Percentiles rank a stretch among this genome's conserved stretches.
Evolutionary conservation across 768 basidiomycete genomes (phyloP).

Genomic region (Calocera viscosa): DNA sequence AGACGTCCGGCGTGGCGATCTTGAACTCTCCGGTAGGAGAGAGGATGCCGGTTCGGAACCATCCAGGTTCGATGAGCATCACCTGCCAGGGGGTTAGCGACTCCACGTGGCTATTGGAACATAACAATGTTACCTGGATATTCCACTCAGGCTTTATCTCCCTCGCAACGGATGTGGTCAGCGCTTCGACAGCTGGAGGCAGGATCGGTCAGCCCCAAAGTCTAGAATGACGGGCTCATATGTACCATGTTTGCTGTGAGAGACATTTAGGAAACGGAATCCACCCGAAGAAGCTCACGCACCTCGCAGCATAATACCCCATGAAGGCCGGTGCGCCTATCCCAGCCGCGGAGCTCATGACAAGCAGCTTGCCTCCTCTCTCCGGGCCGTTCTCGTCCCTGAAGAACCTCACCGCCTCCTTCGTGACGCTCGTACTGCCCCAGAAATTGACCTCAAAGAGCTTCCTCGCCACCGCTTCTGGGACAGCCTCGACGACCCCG

Average conservation of each 20-base stretch:
- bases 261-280: not conserved
- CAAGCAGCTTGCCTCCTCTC: constrained; percentile 10
- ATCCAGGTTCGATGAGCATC: not conserved
- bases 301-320: constrained; percentile 4
- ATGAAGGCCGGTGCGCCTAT: not conserved
- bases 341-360: not conserved
- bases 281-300: not conserved
- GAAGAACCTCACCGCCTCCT: constrained; percentile 16
- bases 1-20: not conserved
- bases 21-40: not conserved
- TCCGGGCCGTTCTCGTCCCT: not conserved
- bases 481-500: constrained; percentile 31
- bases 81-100: not conserved
- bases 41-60: not conserved
- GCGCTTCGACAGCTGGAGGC: not conserved
- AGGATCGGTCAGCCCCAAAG: not conserved
- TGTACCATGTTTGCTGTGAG: not conserved
- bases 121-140: not conserved
- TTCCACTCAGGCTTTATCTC: constrained; percentile 3
- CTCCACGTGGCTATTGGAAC: not conserved
- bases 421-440: constrained; percentile 28
- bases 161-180: not conserved
- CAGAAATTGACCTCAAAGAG: constrained; percentile 34
- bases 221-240: not conserved
- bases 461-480: constrained; percentile 26